Evolutionary conservation across 345 rosid genomes (phyloP).

Genomic region (Abelmoschus esculentus): DNA sequence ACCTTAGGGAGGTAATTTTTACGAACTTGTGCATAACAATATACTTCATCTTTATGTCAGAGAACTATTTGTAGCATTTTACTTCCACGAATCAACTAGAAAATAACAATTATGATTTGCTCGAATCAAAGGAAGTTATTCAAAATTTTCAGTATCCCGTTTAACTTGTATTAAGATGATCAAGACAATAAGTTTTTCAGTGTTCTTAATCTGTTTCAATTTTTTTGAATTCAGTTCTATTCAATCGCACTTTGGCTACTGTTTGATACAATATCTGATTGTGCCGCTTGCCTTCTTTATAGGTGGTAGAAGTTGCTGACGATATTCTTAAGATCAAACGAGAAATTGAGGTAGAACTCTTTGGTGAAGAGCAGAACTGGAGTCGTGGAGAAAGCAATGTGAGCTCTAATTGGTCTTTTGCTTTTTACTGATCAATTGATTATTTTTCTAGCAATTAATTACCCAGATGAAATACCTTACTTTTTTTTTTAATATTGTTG

Average conservation of each 20-base stretch:
- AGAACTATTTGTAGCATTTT: no score
- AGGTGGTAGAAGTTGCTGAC: conserved; percentile 43
- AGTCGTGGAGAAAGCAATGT: conserved; percentile 53
- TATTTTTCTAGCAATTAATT: neutral
- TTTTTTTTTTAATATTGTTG: neutral
- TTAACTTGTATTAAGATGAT: neutral
- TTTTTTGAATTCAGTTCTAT: neutral
- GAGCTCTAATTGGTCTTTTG: conserved; percentile 27
- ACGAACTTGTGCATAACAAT: neutral
- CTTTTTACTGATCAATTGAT: neutral
- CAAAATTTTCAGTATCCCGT: neutral
- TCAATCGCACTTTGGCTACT: neutral
- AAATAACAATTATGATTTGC: neutral
- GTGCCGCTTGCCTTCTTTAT: conserved; percentile 5
- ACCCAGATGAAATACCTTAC: neutral
- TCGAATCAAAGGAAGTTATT: neutral
- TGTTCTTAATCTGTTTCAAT: neutral
- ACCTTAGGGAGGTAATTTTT: conserved; percentile 50
- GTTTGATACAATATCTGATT: neutral
- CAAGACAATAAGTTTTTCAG: neutral
- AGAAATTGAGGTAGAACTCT: conserved; percentile 61
- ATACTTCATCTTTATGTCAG: neutral
- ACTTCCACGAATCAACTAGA: no score
- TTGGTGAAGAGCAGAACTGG: conserved; percentile 78
- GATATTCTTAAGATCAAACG: conserved; percentile 53